A percentile compares a stretch with the other conserved stretches of the same genome.
Evolutionary conservation across 225 moss, liverwort and hornwort genomes (phyloP).

Genomic region (Marchantia paleacea): DNA sequence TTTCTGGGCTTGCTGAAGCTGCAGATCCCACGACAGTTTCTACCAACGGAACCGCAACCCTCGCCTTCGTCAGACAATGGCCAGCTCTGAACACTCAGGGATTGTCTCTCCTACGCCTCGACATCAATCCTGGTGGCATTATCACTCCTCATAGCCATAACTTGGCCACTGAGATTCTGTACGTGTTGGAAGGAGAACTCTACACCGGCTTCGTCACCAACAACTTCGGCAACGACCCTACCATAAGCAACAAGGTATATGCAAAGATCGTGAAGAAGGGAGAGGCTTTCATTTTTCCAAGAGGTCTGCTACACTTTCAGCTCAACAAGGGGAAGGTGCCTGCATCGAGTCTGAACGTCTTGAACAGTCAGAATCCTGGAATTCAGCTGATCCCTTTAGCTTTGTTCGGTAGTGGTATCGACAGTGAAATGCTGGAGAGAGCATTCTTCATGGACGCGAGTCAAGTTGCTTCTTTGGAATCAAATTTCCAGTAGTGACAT

Average conservation of each 20-base stretch:
- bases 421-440: neutral
- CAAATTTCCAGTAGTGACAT: too few relatives aligned
- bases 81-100: neutral
- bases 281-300: constrained; percentile 6
- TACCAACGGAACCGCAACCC: neutral
- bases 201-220: constrained; percentile 10
- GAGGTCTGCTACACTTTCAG: constrained; percentile 7
- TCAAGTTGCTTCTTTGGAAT: too few relatives aligned
- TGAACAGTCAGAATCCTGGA: neutral
- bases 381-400: neutral
- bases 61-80: neutral
- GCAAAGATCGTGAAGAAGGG: constrained; percentile 10
- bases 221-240: neutral
- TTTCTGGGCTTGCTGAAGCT: neutral
- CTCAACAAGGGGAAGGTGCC: neutral
- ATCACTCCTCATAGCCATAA: constrained; percentile 5
- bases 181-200: neutral
- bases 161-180: neutral
- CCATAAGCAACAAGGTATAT: neutral
- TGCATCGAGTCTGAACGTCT: neutral
- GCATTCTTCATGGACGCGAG: neutral
- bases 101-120: neutral
- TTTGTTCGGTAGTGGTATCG: neutral
- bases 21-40: neutral
- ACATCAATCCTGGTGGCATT: neutral